A percentile compares a stretch with the other conserved stretches of the same genome.
Conservation (phyloP, 306 rosid genomes). For the Senna siamea region DNA sequence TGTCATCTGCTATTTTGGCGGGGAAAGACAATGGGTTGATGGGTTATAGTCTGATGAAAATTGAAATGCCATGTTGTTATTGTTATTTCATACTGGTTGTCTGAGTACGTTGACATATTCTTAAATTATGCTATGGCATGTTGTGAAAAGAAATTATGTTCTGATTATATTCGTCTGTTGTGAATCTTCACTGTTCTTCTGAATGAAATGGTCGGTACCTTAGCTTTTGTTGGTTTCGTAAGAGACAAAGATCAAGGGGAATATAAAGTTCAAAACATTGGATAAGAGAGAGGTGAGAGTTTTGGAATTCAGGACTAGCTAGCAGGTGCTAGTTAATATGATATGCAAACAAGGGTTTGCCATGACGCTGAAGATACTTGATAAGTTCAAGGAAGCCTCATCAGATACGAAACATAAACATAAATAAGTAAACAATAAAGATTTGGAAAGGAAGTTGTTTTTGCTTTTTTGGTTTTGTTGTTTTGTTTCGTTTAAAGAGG, state of each 20-base stretch:
- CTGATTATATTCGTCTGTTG: not conserved
- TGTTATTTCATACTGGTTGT: conserved; percentile 16
- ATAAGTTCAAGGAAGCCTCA: not conserved
- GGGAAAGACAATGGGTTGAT: not conserved
- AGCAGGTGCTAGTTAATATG: conserved; percentile 16
- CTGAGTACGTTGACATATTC: not conserved
- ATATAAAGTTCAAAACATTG: conserved; percentile 12
- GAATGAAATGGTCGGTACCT: conserved; percentile 21
- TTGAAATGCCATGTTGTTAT: not conserved
- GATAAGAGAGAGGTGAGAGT: conserved; percentile 3
- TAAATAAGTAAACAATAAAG: not conserved
- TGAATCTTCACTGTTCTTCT: conserved; percentile 21
- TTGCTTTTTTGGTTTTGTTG: not conserved
- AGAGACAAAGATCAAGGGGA: conserved; percentile 19
- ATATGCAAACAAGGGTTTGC: not conserved
- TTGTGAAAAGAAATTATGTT: too few species aligned
- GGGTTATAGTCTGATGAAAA: conserved; percentile 25
- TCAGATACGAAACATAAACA: not conserved
- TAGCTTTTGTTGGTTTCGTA: conserved; percentile 14
- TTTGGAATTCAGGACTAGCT: conserved; percentile 15
- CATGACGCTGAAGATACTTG: conserved; percentile 12
- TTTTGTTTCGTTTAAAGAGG: not conserved
- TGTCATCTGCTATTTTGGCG: conserved; percentile 26
- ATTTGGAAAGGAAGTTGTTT: not conserved
- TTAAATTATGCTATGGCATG: not conserved